These are phyloP conservation scores for Colletotrichum echinochloae DNA, from an alignment of 2,329 filamentous ascomycete genomes.

Conservation along the genomic window DNA sequence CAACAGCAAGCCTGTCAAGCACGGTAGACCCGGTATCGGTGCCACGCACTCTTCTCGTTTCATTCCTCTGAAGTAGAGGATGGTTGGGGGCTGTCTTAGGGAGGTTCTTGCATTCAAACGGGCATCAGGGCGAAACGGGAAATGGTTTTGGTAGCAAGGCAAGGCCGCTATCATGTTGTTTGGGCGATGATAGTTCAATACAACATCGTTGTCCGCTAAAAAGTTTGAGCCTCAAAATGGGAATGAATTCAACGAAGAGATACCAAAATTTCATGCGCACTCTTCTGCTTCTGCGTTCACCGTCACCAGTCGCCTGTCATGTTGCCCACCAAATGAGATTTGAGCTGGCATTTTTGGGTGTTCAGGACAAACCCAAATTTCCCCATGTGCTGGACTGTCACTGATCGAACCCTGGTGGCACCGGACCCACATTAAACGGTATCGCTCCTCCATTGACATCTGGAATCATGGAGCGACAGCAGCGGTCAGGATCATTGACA, in stretches of 20 bases:
- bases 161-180: constrained; percentile 42
- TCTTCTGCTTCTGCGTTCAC: not conserved
- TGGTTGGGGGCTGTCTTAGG: constrained; percentile 56
- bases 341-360: no score
- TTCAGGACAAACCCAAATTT: not conserved
- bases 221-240: constrained; percentile 40
- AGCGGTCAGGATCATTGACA: not conserved
- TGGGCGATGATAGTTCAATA: constrained; percentile 43
- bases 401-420: constrained; percentile 6
- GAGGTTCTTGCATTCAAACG: constrained; percentile 69
- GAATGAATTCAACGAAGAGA: constrained; percentile 40
- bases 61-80: constrained; percentile 99
- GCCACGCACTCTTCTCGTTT: constrained; percentile 99
- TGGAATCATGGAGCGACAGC: not conserved
- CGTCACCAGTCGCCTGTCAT: not conserved
- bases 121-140: constrained; percentile 69
- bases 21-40: constrained; percentile 99
- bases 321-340: no score
- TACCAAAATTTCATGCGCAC: constrained; percentile 32
- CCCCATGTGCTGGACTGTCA: not conserved
- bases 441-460: not conserved
- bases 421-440: not conserved
- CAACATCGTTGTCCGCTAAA: constrained; percentile 44
- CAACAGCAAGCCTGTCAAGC: constrained; percentile 97
- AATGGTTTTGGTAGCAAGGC: constrained; percentile 64